Base-by-base conservation (phyloP, 441 rosid species). In the Isatis lusitanica region DNA sequence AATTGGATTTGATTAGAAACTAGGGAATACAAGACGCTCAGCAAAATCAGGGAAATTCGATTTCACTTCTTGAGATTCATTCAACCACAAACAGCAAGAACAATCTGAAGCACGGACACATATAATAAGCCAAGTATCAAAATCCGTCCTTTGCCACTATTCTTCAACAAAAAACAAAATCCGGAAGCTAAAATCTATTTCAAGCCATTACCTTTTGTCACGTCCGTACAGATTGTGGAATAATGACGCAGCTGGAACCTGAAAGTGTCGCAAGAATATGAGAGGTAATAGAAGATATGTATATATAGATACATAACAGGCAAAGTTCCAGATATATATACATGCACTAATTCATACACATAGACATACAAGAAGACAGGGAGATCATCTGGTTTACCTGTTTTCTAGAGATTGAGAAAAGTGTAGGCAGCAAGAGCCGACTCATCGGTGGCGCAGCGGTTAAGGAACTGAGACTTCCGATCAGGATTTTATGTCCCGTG, bases 161-260 rank as follows among this genome's bases (percentile, higher is more conserved):
- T 66, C 38, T 52, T 52, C 16, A 38, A 46, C 60, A n/a, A 33
- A n/a, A 33, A 21, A 12, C 31, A 15, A 13, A 43, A 38, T 18
- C 38, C 17, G 1, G 38, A 39, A 40, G 44, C 10, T 3, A 9
- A 50, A 31, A 60, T 0, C 36, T 26, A 4, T 24, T 11, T 35
- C 24, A 68, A 76, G 9, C 8, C 66, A 69, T 48, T 83, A 92
- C 97, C 97, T 71, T 83, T 81, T 86, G 83, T 86, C 79, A 74
- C 43, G 52, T 63, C 78, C 67, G 16, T 63, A 66, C 40, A 76
- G 73, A 42, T 42, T 63, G 21, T 31, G 76, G 66, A 75, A 64
- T 52, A 79, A 69, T 28, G 87, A 84, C 51, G 70, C 39, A 16
- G 80, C 13, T 61, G 82, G 83, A 66, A 62, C 83, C 97, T 88